Base-by-base conservation (phyloP, 2,329 filamentous ascomycete genomes). In the Pleoardoris graminearum region DNA sequence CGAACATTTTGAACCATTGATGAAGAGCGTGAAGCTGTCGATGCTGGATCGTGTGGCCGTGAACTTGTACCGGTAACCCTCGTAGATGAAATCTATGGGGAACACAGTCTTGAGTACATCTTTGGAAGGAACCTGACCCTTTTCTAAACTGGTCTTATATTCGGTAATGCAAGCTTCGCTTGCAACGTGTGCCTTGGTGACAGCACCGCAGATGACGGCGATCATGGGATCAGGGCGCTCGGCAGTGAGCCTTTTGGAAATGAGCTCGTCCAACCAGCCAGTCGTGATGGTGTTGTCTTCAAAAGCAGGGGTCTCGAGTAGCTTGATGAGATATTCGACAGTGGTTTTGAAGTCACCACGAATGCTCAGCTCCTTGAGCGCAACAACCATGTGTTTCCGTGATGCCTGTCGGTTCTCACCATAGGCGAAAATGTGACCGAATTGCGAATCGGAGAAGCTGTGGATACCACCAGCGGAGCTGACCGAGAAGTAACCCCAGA, bases 401-500 rank as follows among this genome's bases (percentile, higher is more conserved):
- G 94, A 99, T 22, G 94, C 92, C 45, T 91, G 88, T 75, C 94
- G 87, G 80, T 95, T 99, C 82, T 99, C 94, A 56, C 94, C 94
- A 67, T 97, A 99, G 47, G 94, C 95, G 76, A 99, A 99, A 65
- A 99, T 99, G 78, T 99, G 94, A 77, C 94, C 94, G 67, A 99
- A 99, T 72, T 99, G 94, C 70, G 90, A 95, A 80, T 99, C 94
- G 7, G 94, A 97, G 83, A 96, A 99, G 76, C 91, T 97, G 85
- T 99, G 94, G 62, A 99, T 99, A 76, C 92, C 92, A 79, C 92
- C 93, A 50, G 91, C 88, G 8, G 92, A 94, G 79, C 92, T 90
- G 75, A 99, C 94, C 48, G 94, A 99, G 85, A 99, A 99, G 79
- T 99, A 99, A 82, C 94, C 94, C 94, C 94, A 99, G 51, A 97